These are phyloP conservation scores for Teunomyces gatunensis DNA, from an alignment of 805 yeast species.

Conservation along the genomic window DNA sequence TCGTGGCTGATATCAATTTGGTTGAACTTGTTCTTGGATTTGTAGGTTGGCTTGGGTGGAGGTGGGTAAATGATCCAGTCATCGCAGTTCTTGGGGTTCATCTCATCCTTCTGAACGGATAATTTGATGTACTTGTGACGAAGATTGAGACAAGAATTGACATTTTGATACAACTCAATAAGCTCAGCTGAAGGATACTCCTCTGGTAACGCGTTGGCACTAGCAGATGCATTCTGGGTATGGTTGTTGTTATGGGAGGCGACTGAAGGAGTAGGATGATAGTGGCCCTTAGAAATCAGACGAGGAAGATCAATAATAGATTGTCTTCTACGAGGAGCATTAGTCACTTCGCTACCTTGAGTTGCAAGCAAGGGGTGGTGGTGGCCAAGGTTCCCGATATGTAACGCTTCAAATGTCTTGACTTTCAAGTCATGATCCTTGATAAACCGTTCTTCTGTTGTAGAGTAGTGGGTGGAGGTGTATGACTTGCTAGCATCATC, in stretches of 20 bases:
- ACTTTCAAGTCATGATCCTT: slow-evolving; percentile 67
- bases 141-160: slow-evolving; percentile 63
- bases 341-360: slow-evolving; percentile 25
- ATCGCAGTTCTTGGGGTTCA: slow-evolving; percentile 76
- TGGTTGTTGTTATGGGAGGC: slow-evolving; percentile 18
- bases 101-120: slow-evolving; percentile 65
- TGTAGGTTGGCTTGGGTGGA: slow-evolving; percentile 84
- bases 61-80: slow-evolving; percentile 85
- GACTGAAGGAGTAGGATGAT: slow-evolving; percentile 17
- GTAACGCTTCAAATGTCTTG: slow-evolving; percentile 53
- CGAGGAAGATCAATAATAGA: slow-evolving; percentile 41
- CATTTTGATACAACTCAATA: slow-evolving; percentile 58
- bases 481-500: slow-evolving; percentile 28
- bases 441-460: slow-evolving; percentile 61
- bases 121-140: slow-evolving; percentile 72
- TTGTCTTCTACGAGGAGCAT: slow-evolving; percentile 23
- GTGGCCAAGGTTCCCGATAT: slow-evolving; percentile 11
- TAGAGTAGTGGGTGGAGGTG: slow-evolving; percentile 56
- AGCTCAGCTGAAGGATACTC: slow-evolving; percentile 69
- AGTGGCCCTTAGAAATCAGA: slow-evolving; percentile 14
- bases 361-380: slow-evolving; percentile 10
- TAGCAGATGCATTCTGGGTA: slow-evolving; percentile 9
- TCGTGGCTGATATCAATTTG: slow-evolving; percentile 37
- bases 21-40: slow-evolving; percentile 57
- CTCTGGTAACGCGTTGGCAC: slow-evolving; percentile 31